These are phyloP conservation scores for Guadua angustifolia DNA, from an alignment of 176 grass and related monocot genomes.

Conservation along the genomic window DNA sequence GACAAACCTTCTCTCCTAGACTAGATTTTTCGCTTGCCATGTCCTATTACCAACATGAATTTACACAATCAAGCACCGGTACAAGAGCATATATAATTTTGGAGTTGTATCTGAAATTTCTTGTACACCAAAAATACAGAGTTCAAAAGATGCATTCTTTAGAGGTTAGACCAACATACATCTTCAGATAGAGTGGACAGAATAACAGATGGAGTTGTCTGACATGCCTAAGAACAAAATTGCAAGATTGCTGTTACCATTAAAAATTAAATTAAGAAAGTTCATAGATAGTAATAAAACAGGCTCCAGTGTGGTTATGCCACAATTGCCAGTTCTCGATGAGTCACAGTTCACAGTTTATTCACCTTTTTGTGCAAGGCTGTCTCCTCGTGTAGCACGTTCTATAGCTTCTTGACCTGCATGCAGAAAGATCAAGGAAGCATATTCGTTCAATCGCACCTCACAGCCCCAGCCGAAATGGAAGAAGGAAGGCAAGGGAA, in stretches of 20 bases:
- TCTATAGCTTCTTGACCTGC: slow-evolving; percentile 71
- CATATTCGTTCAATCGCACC: not conserved
- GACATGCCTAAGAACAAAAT: not conserved
- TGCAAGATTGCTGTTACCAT: not conserved
- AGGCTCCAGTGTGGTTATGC: no score
- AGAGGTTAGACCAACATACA: not conserved
- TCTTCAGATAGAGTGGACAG: no score
- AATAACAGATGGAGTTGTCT: not conserved
- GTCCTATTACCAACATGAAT: slow-evolving; percentile 50
- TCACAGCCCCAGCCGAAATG: no score
- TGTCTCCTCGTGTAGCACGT: slow-evolving; percentile 78
- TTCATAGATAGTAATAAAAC: not conserved
- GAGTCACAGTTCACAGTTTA: not conserved
- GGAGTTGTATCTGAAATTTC: not conserved
- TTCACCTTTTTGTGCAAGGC: slow-evolving; percentile 49
- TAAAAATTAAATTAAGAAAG: not conserved
- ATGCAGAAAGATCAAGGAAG: not conserved
- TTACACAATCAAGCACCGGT: not conserved
- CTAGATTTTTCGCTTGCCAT: not conserved
- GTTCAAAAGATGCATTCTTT: not conserved
- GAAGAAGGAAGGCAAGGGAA: no score
- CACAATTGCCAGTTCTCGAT: not conserved
- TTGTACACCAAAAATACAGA: not conserved
- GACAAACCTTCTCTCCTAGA: slow-evolving; percentile 26
- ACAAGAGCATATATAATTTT: not conserved